A percentile compares a stretch with the other conserved stretches of the same genome.
phyloP scores from a whole-genome alignment of 2,329 filamentous ascomycete genomes.

The Ceratocystis papillata region DNA sequence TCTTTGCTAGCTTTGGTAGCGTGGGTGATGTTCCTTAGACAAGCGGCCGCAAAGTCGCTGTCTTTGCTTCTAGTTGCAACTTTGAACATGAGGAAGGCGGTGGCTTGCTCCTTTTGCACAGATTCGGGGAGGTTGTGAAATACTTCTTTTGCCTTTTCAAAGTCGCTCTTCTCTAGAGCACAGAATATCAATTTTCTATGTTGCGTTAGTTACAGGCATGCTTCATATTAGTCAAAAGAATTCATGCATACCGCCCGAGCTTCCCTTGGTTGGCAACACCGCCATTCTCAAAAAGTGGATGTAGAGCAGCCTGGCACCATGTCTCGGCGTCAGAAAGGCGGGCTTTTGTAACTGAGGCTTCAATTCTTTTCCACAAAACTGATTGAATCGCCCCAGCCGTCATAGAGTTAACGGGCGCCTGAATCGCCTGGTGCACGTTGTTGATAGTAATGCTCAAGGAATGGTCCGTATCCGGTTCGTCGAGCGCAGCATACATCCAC shows the following conservation, averaged over 20 bases:
- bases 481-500: slow-evolving; percentile 47
- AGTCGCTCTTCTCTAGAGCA: slow-evolving; percentile 48
- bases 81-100: slow-evolving; percentile 66
- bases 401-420: slow-evolving; percentile 43
- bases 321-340: slow-evolving; percentile 46
- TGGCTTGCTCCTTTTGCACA: slow-evolving; percentile 51
- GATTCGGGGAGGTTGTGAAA: slow-evolving; percentile 50
- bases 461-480: slow-evolving; percentile 22
- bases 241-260: slow-evolving; percentile 46
- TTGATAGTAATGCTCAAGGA: slow-evolving; percentile 26
- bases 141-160: slow-evolving; percentile 41
- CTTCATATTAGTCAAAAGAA: background rate
- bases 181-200: slow-evolving; percentile 63
- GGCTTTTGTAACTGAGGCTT: slow-evolving; percentile 44
- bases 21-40: slow-evolving; percentile 51
- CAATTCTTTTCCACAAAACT: slow-evolving; percentile 73
- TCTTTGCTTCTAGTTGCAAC: slow-evolving; percentile 52
- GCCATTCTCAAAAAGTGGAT: slow-evolving; percentile 53
- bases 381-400: slow-evolving; percentile 59
- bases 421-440: slow-evolving; percentile 36
- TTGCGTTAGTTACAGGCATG: background rate
- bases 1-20: slow-evolving; percentile 41
- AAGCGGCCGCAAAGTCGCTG: slow-evolving; percentile 47
- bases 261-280: slow-evolving; percentile 58
- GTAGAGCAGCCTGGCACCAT: slow-evolving; percentile 63